A percentile compares a stretch with the other conserved stretches of the same genome.
phyloP scores from a whole-genome alignment of 2,329 filamentous ascomycete genomes.

The Myriangium duriaei region DNA sequence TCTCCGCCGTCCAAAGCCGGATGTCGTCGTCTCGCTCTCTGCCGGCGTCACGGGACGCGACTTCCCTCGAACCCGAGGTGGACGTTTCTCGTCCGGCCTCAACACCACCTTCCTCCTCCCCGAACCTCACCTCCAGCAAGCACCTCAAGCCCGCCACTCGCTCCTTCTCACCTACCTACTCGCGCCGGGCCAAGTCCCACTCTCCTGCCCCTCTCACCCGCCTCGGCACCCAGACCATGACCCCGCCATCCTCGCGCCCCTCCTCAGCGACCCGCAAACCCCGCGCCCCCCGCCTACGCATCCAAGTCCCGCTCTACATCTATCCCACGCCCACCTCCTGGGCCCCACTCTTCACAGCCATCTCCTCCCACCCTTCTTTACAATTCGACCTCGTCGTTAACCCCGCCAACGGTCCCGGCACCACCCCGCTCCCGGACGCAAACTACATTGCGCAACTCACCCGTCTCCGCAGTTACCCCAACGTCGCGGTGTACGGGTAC shows the following conservation, averaged over 20 bases:
- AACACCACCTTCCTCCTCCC: too few relatives aligned
- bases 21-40: too few relatives aligned
- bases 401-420: slow-evolving; percentile 13
- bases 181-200: not conserved
- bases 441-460: slow-evolving; percentile 17
- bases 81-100: too few relatives aligned
- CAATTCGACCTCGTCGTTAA: slow-evolving; percentile 14
- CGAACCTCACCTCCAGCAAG: not conserved
- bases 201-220: not conserved
- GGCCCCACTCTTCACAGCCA: slow-evolving; percentile 16
- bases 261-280: not conserved
- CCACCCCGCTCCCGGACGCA: slow-evolving; percentile 13
- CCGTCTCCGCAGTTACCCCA: slow-evolving; percentile 16
- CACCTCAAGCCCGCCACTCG: not conserved
- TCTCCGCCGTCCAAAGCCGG: not conserved
- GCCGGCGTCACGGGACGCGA: too few relatives aligned
- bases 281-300: slow-evolving; percentile 1
- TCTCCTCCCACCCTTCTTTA: slow-evolving; percentile 10
- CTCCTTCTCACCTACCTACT: not conserved
- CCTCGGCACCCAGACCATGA: not conserved
- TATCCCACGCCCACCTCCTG: slow-evolving; percentile 17
- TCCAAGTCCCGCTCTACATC: slow-evolving; percentile 21
- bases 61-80: too few relatives aligned
- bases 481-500: slow-evolving; percentile 20
- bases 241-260: not conserved